These are phyloP conservation scores for Candida succiphila DNA, from an alignment of 805 yeast genomes.

Conservation along the genomic window DNA sequence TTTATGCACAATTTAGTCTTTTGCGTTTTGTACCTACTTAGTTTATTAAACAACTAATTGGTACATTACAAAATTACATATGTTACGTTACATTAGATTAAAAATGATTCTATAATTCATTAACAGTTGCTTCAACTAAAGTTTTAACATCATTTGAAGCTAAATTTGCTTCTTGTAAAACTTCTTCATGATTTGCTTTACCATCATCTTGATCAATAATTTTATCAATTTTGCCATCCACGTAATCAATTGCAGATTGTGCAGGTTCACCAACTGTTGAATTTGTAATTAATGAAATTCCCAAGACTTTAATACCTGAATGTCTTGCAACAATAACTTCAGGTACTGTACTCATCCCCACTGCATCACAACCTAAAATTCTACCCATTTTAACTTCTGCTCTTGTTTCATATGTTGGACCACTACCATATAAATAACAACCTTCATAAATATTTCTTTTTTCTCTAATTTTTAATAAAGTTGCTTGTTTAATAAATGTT, in stretches of 20 bases:
- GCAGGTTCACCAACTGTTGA: slow-evolving; percentile 65
- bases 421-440: slow-evolving; percentile 73
- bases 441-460: slow-evolving; percentile 76
- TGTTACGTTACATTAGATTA: no score
- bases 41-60: no score
- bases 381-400: slow-evolving; percentile 80
- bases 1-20: no score
- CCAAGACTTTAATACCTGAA: slow-evolving; percentile 71
- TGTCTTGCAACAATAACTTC: slow-evolving; percentile 92
- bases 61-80: no score
- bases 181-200: slow-evolving; percentile 89
- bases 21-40: no score
- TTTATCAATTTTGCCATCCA: slow-evolving; percentile 21
- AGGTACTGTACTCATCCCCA: slow-evolving; percentile 97
- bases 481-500: slow-evolving; percentile 45
- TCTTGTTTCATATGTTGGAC: slow-evolving; percentile 89
- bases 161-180: slow-evolving; percentile 64
- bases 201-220: slow-evolving; percentile 43
- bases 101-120: slow-evolving; percentile 7
- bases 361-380: slow-evolving; percentile 80
- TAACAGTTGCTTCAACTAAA: slow-evolving; percentile 53
- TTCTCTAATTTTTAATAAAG: slow-evolving; percentile 24
- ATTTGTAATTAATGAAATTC: slow-evolving; percentile 80
- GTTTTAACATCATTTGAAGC: slow-evolving; percentile 77
- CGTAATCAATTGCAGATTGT: slow-evolving; percentile 45